Percentiles rank a stretch among this genome's conserved stretches.
Evolutionary conservation across 2,329 filamentous ascomycete genomes (phyloP).

Genomic region (Neobulgaria alba): DNA sequence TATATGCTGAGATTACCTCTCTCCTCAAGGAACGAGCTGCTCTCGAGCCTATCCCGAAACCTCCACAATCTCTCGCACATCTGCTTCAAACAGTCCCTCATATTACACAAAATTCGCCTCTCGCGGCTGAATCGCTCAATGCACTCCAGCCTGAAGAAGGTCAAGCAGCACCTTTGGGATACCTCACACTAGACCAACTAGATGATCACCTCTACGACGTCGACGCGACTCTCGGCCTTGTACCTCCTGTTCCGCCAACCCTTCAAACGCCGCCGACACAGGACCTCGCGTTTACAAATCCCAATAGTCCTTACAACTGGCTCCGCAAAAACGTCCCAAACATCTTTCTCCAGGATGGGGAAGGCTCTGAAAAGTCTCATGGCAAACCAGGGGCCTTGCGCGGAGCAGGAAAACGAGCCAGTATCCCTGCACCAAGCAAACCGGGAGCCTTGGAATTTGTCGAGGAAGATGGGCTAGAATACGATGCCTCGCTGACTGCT

Average conservation of each 20-base stretch:
- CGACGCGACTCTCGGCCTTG: conserved; percentile 30
- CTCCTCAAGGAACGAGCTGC: conserved; percentile 21
- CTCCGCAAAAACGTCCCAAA: conserved; percentile 76
- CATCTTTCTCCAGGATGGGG: conserved; percentile 61
- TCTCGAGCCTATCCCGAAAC: conserved; percentile 5
- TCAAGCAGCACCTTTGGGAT: conserved; percentile 48
- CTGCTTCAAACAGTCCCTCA: conserved; percentile 24
- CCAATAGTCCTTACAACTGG: conserved; percentile 93
- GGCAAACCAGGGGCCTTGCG: conserved; percentile 29
- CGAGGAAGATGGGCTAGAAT: conserved; percentile 30
- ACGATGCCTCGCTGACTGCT: conserved; percentile 24
- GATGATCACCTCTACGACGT: conserved; percentile 65
- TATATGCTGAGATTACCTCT: conserved; percentile 21
- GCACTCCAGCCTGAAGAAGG: conserved; percentile 38
- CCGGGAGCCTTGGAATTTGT: conserved; percentile 29
- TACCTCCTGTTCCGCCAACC: conserved; percentile 21
- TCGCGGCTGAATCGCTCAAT: conserved; percentile 29
- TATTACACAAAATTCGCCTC: conserved; percentile 3
- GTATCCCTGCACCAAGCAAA: conserved; percentile 26
- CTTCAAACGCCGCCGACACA: conserved; percentile 33
- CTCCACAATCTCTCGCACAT: conserved; percentile 23
- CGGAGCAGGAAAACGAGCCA: conserved; percentile 29
- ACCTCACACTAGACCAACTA: conserved; percentile 61
- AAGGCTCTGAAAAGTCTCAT: conserved; percentile 35
- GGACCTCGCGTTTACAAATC: conserved; percentile 58